These are phyloP conservation scores for Coriaria nepalensis DNA, from an alignment of 306 rosid genomes.

Conservation along the genomic window DNA sequence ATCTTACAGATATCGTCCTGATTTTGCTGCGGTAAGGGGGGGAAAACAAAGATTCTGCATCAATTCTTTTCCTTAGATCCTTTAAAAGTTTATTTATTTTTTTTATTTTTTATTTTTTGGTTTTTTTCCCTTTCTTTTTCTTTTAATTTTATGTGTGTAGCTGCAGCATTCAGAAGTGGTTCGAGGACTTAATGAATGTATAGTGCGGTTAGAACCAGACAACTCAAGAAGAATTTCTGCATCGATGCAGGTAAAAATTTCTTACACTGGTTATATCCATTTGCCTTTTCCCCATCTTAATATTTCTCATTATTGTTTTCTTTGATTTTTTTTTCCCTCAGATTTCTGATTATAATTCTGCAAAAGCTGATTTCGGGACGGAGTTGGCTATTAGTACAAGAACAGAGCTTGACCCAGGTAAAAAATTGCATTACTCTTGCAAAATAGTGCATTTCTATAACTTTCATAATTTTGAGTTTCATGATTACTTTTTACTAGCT, in stretches of 20 bases:
- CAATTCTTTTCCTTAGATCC: constrained; percentile 24
- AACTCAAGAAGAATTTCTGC: constrained; percentile 63
- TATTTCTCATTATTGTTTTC: constrained; percentile 3
- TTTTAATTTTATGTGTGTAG: no score
- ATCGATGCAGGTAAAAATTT: constrained; percentile 58
- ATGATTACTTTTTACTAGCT: constrained; percentile 32
- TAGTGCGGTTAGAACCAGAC: constrained; percentile 75
- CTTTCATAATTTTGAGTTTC: constrained; percentile 13
- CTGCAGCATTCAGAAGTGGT: constrained; percentile 72
- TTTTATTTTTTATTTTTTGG: no score
- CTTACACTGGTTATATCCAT: constrained; percentile 3
- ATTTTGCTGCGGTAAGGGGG: constrained; percentile 55
- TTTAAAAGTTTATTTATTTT: constrained; percentile 11
- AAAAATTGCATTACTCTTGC: constrained; percentile 1
- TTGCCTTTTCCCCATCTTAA: constrained; percentile 3
- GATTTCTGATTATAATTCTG: constrained; percentile 74
- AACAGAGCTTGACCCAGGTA: constrained; percentile 88
- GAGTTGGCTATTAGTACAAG: constrained; percentile 95
- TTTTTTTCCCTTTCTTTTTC: no score
- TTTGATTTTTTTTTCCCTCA: constrained; percentile 24
- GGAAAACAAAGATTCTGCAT: constrained; percentile 20
- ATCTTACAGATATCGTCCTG: constrained; percentile 68
- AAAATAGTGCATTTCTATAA: not conserved
- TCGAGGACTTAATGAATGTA: constrained; percentile 85
- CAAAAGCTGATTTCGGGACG: constrained; percentile 90